Percentiles rank a stretch among this genome's conserved stretches.
These are phyloP conservation scores for Penicillium maclennaniae DNA, from an alignment of 495 filamentous ascomycete species.

Conservation along the genomic window DNA sequence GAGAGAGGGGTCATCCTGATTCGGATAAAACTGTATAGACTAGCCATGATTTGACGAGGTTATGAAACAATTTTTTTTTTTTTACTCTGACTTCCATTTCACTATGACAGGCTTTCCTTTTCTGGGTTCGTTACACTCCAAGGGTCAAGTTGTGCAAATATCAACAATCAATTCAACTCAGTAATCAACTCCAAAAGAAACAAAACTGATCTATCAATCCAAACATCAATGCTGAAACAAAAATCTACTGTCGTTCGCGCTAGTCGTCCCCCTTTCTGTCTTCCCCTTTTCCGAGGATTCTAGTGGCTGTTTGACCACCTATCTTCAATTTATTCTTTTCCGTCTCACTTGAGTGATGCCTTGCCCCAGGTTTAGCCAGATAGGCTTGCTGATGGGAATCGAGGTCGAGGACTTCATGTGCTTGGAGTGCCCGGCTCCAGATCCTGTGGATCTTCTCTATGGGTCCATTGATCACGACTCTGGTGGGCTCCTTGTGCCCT, in stretches of 20 bases:
- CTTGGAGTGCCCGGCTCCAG: conserved; percentile 7
- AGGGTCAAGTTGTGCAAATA: neutral
- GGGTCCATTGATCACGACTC: neutral
- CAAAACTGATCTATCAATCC: conserved; percentile 3
- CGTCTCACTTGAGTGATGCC: neutral
- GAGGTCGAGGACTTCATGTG: neutral
- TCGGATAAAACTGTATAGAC: conserved; percentile 6
- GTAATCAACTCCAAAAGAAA: too few relatives aligned
- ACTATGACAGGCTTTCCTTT: neutral
- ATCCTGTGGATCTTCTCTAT: neutral
- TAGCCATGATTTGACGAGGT: conserved; percentile 14
- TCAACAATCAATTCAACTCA: neutral
- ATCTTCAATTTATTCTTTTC: neutral
- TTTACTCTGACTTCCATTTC: neutral
- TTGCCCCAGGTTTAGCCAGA: conserved; percentile 5
- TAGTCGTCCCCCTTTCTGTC: neutral
- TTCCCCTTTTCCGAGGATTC: neutral
- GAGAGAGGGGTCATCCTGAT: conserved; percentile 30
- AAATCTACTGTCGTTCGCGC: neutral
- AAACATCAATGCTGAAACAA: conserved; percentile 1
- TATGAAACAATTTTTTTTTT: conserved; percentile 5
- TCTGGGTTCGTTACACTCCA: neutral
- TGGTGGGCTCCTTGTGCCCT: neutral
- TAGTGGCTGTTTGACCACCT: neutral
- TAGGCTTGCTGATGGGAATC: neutral